Conservation (phyloP, 805 yeast genomes). For the Hanseniaspora meyeri region DNA sequence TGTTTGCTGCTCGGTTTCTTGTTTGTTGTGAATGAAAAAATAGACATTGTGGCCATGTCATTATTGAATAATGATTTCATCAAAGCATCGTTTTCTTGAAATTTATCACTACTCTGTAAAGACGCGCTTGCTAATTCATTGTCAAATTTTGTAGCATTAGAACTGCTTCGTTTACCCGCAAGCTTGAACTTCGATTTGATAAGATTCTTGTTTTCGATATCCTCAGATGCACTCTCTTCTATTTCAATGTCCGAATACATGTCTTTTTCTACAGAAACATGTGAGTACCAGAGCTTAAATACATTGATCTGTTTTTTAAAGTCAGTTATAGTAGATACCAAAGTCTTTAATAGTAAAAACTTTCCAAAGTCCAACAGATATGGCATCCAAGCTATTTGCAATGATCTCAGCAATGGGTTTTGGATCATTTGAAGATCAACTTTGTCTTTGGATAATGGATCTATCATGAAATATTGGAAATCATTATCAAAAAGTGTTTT, state of each 20-base stretch:
- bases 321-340: not conserved
- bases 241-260: not conserved
- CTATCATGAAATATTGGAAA: not conserved
- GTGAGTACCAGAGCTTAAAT: not conserved
- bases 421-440: not conserved
- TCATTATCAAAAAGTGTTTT: too few relatives aligned
- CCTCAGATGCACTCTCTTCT: not conserved
- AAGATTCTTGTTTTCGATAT: not conserved
- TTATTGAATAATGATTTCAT: not conserved
- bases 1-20: not conserved
- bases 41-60: not conserved
- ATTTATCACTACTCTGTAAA: not conserved
- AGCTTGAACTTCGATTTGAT: not conserved
- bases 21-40: slow-evolving; percentile 7
- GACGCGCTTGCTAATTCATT: not conserved
- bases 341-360: not conserved
- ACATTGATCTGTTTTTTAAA: not conserved
- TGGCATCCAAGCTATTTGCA: not conserved
- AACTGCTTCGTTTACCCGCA: not conserved
- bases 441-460: not conserved
- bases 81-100: not conserved
- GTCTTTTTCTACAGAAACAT: not conserved
- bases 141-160: not conserved
- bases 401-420: not conserved
- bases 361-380: not conserved